Evolutionary conservation across 495 filamentous ascomycete genomes (phyloP).

Genomic region (Talaromyces thailandensis): DNA sequence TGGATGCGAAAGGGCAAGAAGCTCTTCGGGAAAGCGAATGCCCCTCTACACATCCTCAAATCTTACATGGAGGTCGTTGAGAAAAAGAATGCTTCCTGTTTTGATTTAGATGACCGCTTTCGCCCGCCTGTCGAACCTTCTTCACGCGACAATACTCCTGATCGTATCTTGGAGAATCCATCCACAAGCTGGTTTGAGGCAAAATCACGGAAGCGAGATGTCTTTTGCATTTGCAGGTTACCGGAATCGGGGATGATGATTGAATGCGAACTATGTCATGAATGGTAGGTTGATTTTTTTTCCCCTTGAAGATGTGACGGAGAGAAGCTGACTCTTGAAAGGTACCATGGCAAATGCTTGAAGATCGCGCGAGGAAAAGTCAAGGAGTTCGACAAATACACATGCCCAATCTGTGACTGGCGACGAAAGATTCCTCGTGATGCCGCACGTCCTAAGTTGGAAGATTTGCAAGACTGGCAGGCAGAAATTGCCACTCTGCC

Average conservation of each 20-base stretch:
- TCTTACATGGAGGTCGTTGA: constrained; percentile 91
- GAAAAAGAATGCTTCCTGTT: constrained; percentile 80
- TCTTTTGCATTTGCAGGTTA: constrained; percentile 94
- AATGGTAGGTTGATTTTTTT: constrained; percentile 58
- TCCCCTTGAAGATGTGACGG: background rate
- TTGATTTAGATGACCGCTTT: constrained; percentile 84
- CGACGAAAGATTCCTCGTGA: constrained; percentile 97
- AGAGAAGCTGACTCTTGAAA: constrained; percentile 21
- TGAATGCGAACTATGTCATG: constrained; percentile 94
- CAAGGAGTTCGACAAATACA: constrained; percentile 97
- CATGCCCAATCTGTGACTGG: constrained; percentile 97
- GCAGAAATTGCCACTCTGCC: constrained; percentile 74
- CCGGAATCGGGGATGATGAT: constrained; percentile 99
- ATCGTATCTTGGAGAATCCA: constrained; percentile 47
- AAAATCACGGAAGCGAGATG: constrained; percentile 56
- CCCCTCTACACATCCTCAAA: constrained; percentile 87
- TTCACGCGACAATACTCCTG: constrained; percentile 75
- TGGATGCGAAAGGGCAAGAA: constrained; percentile 99
- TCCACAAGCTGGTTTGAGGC: constrained; percentile 32
- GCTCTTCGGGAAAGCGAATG: constrained; percentile 96
- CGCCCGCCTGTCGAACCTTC: constrained; percentile 85
- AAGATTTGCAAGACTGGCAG: constrained; percentile 83
- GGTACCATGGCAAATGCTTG: constrained; percentile 96
- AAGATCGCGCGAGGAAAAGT: constrained; percentile 97
- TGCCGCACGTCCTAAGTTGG: constrained; percentile 89